These are phyloP conservation scores for Populus davidiana DNA, from an alignment of 345 rosid species.

Conservation along the genomic window DNA sequence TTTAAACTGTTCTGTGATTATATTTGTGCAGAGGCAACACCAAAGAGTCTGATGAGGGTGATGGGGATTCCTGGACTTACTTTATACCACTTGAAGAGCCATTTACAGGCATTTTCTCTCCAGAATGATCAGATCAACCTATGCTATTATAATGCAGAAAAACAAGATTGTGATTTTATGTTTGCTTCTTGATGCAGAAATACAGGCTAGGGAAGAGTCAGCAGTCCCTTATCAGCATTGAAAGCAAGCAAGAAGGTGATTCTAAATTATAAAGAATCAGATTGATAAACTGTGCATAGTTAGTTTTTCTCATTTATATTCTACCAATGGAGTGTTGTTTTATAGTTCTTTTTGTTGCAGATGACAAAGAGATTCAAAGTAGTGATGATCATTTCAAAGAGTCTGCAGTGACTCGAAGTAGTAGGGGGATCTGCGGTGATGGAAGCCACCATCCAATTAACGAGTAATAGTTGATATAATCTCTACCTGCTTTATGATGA, in stretches of 20 bases:
- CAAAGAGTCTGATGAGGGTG: constrained; percentile 78
- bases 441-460: constrained; percentile 41
- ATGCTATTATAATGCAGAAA: not conserved
- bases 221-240: constrained; percentile 36
- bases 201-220: constrained; percentile 86
- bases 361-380: constrained; percentile 44
- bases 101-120: constrained; percentile 62
- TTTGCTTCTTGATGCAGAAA: constrained; percentile 52
- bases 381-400: constrained; percentile 24
- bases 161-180: not conserved
- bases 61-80: constrained; percentile 90
- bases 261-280: not conserved
- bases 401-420: constrained; percentile 21
- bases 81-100: constrained; percentile 92
- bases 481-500: not conserved
- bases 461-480: constrained; percentile 48
- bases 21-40: constrained; percentile 76
- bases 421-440: constrained; percentile 25
- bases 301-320: not conserved
- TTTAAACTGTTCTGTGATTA: constrained; percentile 14
- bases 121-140: constrained; percentile 2
- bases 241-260: constrained; percentile 39
- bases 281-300: not conserved
- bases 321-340: constrained; percentile 4
- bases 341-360: constrained; percentile 31